Percentiles rank a stretch among this genome's conserved stretches.
Conservation (phyloP, 495 filamentous ascomycete genomes). For the Annulohypoxylon nitens region DNA sequence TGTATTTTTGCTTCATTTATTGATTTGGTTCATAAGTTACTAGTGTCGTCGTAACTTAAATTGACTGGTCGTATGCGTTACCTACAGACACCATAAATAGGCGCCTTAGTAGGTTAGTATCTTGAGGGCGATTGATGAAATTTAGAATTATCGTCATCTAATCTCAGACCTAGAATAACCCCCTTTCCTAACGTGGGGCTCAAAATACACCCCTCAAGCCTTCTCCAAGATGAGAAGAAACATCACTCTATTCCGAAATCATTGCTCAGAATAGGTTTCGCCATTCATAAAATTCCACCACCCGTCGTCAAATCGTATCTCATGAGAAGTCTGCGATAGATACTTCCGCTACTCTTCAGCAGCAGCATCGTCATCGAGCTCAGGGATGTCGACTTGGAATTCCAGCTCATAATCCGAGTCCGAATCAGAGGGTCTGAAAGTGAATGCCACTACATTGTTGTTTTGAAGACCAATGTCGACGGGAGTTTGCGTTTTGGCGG, state of each 20-base stretch:
- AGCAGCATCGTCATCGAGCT: slow-evolving; percentile 49
- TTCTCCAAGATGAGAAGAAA: background rate
- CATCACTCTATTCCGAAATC: background rate
- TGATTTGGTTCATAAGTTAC: background rate
- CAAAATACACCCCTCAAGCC: background rate
- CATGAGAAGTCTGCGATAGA: slow-evolving; percentile 2
- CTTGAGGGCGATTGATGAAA: background rate
- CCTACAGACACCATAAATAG: background rate
- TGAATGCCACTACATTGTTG: slow-evolving; percentile 77
- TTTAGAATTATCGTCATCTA: background rate
- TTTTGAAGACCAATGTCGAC: slow-evolving; percentile 62
- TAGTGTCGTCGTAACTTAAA: background rate
- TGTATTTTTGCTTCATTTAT: background rate
- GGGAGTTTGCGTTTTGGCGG: slow-evolving; percentile 54
- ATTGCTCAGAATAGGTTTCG: background rate
- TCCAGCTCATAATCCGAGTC: slow-evolving; percentile 65
- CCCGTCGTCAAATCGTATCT: slow-evolving; percentile 24
- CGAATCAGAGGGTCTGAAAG: slow-evolving; percentile 63
- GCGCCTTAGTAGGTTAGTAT: background rate
- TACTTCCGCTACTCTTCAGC: slow-evolving; percentile 35
- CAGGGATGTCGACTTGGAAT: slow-evolving; percentile 76
- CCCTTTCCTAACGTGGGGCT: slow-evolving; percentile 1
- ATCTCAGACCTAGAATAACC: background rate
- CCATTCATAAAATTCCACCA: background rate
- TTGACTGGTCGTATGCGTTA: background rate